A percentile compares a stretch with the other conserved stretches of the same genome.
Evolutionary conservation across 1,284 basidiomycete genomes (phyloP).

Genomic region (Cutaneotrichosporon sp.): DNA sequence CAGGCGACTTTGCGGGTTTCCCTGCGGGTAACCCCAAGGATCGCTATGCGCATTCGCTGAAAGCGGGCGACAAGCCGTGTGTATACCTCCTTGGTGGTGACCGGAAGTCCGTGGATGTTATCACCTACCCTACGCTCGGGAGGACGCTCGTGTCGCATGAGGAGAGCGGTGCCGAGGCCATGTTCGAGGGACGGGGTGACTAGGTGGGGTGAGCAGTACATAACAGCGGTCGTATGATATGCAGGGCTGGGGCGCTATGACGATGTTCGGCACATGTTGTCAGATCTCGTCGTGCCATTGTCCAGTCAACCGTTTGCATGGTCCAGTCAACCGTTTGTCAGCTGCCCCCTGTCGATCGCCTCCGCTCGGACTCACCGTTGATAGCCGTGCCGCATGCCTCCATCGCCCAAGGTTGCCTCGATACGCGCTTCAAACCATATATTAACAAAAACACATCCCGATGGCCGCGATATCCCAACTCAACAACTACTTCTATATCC

Average conservation of each 20-base stretch:
- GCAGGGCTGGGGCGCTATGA: no score
- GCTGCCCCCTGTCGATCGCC: no score
- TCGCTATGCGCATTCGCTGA: constrained; percentile 15
- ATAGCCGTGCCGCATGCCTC: no score
- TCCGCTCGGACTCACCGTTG: no score
- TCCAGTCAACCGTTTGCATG: background rate
- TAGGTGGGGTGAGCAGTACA: no score
- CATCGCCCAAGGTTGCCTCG: no score
- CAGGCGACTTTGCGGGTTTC: constrained; percentile 21
- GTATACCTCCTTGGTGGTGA: constrained; percentile 18
- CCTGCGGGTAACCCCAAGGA: constrained; percentile 14
- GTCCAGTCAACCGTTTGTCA: background rate
- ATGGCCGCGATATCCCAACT: no score
- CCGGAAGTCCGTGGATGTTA: constrained; percentile 14
- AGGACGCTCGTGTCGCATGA: constrained; percentile 17
- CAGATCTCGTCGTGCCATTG: no score
- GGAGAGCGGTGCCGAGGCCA: constrained; percentile 11
- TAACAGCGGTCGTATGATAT: no score
- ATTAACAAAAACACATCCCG: no score
- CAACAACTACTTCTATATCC: background rate
- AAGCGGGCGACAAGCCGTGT: constrained; percentile 1
- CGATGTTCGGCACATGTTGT: no score
- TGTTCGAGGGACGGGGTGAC: constrained; percentile 9
- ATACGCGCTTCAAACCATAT: no score
- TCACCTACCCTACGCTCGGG: constrained; percentile 14